Conservation (phyloP, 352 stramenopile species). For the Phytophthora colocasiae region DNA sequence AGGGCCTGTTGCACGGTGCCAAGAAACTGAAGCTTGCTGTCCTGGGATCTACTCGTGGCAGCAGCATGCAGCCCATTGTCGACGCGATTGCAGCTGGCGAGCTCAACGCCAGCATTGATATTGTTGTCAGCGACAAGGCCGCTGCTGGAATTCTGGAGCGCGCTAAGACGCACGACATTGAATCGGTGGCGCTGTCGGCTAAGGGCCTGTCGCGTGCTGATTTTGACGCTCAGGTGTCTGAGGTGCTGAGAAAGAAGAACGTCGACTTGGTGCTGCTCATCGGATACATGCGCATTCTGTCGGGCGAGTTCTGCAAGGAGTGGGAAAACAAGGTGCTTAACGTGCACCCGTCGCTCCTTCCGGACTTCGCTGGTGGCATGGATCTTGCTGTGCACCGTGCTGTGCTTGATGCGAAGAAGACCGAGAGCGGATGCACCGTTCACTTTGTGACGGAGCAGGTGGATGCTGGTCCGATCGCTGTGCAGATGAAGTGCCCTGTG, state of each 20-base stretch:
- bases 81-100: constrained; percentile 91
- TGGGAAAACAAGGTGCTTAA: constrained; percentile 98
- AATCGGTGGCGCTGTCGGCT: constrained; percentile 66
- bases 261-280: constrained; percentile 98
- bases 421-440: constrained; percentile 97
- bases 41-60: constrained; percentile 96
- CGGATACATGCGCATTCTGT: constrained; percentile 99
- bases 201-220: constrained; percentile 90
- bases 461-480: constrained; percentile 97
- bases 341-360: constrained; percentile 99
- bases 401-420: constrained; percentile 97
- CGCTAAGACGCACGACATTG: constrained; percentile 82
- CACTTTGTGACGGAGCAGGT: constrained; percentile 98
- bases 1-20: constrained; percentile 89
- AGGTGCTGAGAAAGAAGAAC: constrained; percentile 91
- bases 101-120: constrained; percentile 95
- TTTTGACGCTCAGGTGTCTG: constrained; percentile 96
- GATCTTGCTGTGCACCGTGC: constrained; percentile 98
- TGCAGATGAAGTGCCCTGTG: constrained; percentile 96
- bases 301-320: constrained; percentile 93
- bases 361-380: constrained; percentile 99
- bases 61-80: constrained; percentile 96
- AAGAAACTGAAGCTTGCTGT: constrained; percentile 93
- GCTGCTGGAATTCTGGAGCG: constrained; percentile 95
- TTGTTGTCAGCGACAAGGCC: constrained; percentile 97